Base-by-base conservation (phyloP, 2,329 filamentous ascomycete species). In the Cryphonectria radicalis region DNA sequence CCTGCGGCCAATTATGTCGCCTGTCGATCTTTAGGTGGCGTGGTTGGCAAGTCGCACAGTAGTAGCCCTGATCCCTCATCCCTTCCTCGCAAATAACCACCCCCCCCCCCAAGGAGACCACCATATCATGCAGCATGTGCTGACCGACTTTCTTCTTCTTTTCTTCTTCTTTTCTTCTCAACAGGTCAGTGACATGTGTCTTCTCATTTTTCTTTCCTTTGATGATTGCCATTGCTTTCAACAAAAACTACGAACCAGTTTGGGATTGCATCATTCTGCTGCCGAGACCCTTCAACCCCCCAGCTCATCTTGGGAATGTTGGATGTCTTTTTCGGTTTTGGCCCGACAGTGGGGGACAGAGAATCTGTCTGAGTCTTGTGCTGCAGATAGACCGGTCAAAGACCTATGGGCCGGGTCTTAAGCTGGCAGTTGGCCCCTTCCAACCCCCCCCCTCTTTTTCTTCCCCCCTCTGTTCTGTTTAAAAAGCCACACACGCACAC, bases 101-200 rank as follows among this genome's bases (percentile, higher is more conserved):
- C 17, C 43, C 43, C 43, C 17, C 43, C 43, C 43, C 43, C 43
- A 8, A 22, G 43, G 42, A 13, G 42, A 40, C 37, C 62, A 25
- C 57, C 69, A 69, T 67, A 71, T 71, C 57, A 67, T 73, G 72
- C 72, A 73, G 64, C 59, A 64, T 35, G 59, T 55, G 70, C 72
- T 72, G 72, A 73, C 72, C 72, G 72, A 73, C 70, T 68, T 70
- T 72, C 66, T 66, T 25, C 14, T 46, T 57, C 17, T 62, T 66
- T 66, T 68, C 72, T 68, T 63, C 11, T 10, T 7, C 42, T 59
- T n/a, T n/a, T n/a, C 22, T 50, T n/a, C 8, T n/a, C 46, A 50
- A 68, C 64, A 73, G 72, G 70, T 72, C 64, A 73, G 70, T 72
- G 43, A 65, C 72, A 70, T 72, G 66, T 19, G 62, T 19, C 55